Conservation (phyloP, 768 basidiomycete genomes). For the Amanita brunnescens region DNA sequence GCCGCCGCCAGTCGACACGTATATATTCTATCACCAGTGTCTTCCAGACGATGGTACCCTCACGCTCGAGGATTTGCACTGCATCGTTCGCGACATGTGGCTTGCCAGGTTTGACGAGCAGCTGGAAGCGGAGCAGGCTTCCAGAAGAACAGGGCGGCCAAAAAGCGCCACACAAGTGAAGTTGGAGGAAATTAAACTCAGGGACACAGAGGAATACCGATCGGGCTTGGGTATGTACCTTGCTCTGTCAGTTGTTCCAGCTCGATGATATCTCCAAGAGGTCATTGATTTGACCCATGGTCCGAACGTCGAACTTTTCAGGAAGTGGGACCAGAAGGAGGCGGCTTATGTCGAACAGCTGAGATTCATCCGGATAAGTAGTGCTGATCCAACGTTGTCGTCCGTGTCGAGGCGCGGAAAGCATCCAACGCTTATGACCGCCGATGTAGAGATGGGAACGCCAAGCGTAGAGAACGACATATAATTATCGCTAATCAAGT, state of each 20-base stretch:
- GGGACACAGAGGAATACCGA: constrained; percentile 65
- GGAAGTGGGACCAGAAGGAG: constrained; percentile 73
- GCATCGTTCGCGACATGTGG: constrained; percentile 60
- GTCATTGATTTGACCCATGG: constrained; percentile 70
- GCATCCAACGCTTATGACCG: constrained; percentile 30
- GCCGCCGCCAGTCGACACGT: constrained; percentile 47
- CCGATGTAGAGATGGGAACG: constrained; percentile 12
- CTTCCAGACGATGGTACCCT: constrained; percentile 53
- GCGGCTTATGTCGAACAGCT: constrained; percentile 60
- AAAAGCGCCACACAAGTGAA: constrained; percentile 60
- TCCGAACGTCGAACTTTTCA: constrained; percentile 62
- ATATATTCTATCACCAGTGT: constrained; percentile 68
- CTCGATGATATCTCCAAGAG: constrained; percentile 35
- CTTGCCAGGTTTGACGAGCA: constrained; percentile 62
- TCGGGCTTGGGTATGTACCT: constrained; percentile 60
- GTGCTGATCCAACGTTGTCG: constrained; percentile 35
- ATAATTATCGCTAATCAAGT: too few species aligned
- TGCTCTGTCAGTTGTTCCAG: not conserved
- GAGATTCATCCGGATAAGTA: constrained; percentile 70
- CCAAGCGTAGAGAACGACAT: not conserved
- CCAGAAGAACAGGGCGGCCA: constrained; percentile 65
- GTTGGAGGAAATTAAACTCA: constrained; percentile 61
- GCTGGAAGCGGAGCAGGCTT: constrained; percentile 48
- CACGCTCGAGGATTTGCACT: constrained; percentile 58
- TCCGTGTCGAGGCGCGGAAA: constrained; percentile 55